Percentiles rank a stretch among this genome's conserved stretches.
phyloP scores from a whole-genome alignment of 2,329 filamentous ascomycete species.

The Fusarium udum region DNA sequence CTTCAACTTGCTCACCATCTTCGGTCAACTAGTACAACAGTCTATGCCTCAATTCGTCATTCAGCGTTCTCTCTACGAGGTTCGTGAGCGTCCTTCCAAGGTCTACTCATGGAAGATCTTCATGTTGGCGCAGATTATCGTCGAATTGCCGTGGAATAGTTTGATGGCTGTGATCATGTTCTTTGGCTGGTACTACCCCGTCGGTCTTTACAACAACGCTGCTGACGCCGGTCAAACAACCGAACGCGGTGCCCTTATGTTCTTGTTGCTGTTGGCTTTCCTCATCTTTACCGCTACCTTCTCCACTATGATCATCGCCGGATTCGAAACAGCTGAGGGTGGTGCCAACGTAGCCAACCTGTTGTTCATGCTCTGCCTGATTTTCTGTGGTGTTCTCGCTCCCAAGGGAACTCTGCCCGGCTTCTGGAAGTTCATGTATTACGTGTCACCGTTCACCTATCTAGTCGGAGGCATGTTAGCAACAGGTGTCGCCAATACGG shows the following conservation, averaged over 20 bases:
- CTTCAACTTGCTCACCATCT: slow-evolving; percentile 85
- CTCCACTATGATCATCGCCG: slow-evolving; percentile 77
- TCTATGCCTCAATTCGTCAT: slow-evolving; percentile 89
- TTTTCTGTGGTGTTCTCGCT: slow-evolving; percentile 45
- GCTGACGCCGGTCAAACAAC: slow-evolving; percentile 65
- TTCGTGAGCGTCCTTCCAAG: slow-evolving; percentile 84
- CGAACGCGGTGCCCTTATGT: slow-evolving; percentile 81
- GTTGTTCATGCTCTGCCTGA: slow-evolving; percentile 69
- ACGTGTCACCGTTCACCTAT: slow-evolving; percentile 84
- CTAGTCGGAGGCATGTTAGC: slow-evolving; percentile 78
- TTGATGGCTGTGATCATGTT: slow-evolving; percentile 80
- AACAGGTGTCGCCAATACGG: slow-evolving; percentile 73
- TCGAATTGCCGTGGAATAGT: slow-evolving; percentile 87
- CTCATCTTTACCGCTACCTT: slow-evolving; percentile 85
- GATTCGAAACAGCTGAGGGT: slow-evolving; percentile 71
- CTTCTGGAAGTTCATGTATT: slow-evolving; percentile 63
- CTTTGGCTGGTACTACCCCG: slow-evolving; percentile 86
- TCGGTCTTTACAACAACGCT: slow-evolving; percentile 79
- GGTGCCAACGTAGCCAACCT: slow-evolving; percentile 74
- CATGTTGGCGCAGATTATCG: slow-evolving; percentile 82
- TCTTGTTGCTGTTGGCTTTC: slow-evolving; percentile 79
- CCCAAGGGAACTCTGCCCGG: slow-evolving; percentile 63
- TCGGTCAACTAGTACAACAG: slow-evolving; percentile 80
- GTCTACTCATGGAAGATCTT: slow-evolving; percentile 88
- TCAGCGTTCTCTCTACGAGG: slow-evolving; percentile 84